Evolutionary conservation across 805 yeast species (phyloP), one percentile per base, ranked within the genome.

Genomic region (Teunomyces kruisii): DNA sequence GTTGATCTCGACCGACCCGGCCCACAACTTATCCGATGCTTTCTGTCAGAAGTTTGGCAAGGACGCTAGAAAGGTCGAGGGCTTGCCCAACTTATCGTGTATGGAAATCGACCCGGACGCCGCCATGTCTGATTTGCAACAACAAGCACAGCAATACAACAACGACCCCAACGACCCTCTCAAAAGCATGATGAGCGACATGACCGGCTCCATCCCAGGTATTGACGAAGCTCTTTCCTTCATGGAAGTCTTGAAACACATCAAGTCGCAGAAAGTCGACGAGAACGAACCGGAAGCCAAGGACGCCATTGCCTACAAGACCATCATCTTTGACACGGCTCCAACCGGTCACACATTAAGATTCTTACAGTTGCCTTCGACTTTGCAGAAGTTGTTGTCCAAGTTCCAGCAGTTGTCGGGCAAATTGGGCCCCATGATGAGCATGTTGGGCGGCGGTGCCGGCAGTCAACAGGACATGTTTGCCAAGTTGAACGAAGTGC

Each of bases 21-120:
- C 99, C 4, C 99, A 94, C 68, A 94, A 94, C 63, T 76, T 94
- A 56, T 86, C 96, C 33, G 99, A 94, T 67, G 99, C 99, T 2
- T 94, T 94, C 70, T 96, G 97, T 64, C 99, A 94, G 66, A 94
- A 94, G 64, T 94, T 94, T 62, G 96, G 96, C 57, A 94, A 94
- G 63, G 99, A 94, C 55, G 98, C 99, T 3, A 81, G 96, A 63
- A 78, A 83, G 45, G 98, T 94, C 24, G 88, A 92, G 26, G 98
- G 98, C 1, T 76, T 92, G 70, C 61, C 79, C 36, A 94, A 94
- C 61, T 76, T 94, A 58, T 84, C 92, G 26, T 95, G 98, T 74
- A 94, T 94, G 99, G 99, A 94, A 70, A 94, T 94, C 62, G 99
- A 94, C 59, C 98, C 99, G 17, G 83, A 87, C 38, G 95, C 96